These are phyloP conservation scores for Paraconiothyrium brasiliense DNA, from an alignment of 2,329 filamentous ascomycete genomes.

Conservation along the genomic window DNA sequence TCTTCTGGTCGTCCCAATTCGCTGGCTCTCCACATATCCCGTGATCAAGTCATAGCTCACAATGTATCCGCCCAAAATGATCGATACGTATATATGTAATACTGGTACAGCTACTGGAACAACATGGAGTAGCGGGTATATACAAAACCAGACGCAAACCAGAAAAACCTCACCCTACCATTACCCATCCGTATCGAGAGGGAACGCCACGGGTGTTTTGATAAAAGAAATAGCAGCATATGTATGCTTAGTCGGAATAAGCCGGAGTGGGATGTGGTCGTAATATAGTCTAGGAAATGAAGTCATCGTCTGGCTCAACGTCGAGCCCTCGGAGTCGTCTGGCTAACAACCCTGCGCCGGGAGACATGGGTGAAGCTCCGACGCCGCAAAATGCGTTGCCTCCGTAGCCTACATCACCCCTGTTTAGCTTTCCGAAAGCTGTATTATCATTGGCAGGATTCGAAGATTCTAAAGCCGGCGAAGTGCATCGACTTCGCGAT, in stretches of 20 bases:
- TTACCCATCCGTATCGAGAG: background rate
- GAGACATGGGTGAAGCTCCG: slow-evolving; percentile 63
- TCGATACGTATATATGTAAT: background rate
- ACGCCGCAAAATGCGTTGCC: slow-evolving; percentile 45
- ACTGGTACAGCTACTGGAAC: background rate
- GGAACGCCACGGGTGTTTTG: slow-evolving; percentile 1
- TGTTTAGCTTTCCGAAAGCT: slow-evolving; percentile 73
- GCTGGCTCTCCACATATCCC: too few relatives aligned
- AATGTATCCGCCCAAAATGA: too few relatives aligned
- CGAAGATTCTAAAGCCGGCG: slow-evolving; percentile 21
- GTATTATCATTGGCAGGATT: slow-evolving; percentile 26
- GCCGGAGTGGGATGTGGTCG: background rate
- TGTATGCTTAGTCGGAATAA: background rate
- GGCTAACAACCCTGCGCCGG: slow-evolving; percentile 74
- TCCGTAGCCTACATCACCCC: slow-evolving; percentile 64
- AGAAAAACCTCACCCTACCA: background rate
- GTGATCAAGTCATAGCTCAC: too few relatives aligned
- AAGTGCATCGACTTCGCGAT: slow-evolving; percentile 35
- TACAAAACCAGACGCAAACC: background rate
- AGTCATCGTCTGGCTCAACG: slow-evolving; percentile 44
- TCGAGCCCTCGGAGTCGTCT: slow-evolving; percentile 72
- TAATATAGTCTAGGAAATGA: background rate
- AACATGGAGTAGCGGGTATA: background rate
- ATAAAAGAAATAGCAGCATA: background rate
- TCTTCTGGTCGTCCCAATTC: too few relatives aligned